Conservation (phyloP, 2,329 filamentous ascomycete genomes). For the Ciborinia camelliae region DNA sequence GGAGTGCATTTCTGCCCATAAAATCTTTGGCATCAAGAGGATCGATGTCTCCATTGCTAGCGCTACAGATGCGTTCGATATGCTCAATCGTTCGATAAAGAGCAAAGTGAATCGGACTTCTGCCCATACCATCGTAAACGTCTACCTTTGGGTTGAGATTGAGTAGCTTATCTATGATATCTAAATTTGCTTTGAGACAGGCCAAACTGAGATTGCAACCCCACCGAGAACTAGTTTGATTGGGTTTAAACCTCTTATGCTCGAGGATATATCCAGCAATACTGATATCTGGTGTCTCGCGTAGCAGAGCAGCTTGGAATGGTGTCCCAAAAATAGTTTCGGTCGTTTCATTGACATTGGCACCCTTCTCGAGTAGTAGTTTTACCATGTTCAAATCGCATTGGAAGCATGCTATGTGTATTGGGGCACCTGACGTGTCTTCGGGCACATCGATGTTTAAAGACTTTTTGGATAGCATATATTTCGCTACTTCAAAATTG, state of each 20-base stretch:
- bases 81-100: neutral
- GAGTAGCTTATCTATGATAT: neutral
- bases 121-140: neutral
- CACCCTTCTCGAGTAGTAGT: neutral
- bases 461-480: neutral
- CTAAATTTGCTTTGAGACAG: neutral
- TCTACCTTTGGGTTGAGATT: neutral
- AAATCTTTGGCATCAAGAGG: slow-evolving; percentile 32
- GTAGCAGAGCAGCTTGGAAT: neutral
- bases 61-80: neutral
- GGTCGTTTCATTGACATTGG: neutral
- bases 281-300: neutral
- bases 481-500: neutral
- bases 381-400: neutral
- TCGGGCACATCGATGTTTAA: neutral
- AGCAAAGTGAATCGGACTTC: neutral
- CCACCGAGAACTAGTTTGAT: neutral
- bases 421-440: neutral
- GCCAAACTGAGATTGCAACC: neutral
- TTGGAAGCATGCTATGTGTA: neutral
- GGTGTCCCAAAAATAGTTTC: neutral
- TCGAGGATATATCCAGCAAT: neutral
- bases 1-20: slow-evolving; percentile 36
- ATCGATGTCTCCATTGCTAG: neutral
- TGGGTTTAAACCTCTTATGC: neutral